These are phyloP conservation scores for Neurospora pannonica DNA, from an alignment of 495 filamentous ascomycete genomes.

Conservation along the genomic window DNA sequence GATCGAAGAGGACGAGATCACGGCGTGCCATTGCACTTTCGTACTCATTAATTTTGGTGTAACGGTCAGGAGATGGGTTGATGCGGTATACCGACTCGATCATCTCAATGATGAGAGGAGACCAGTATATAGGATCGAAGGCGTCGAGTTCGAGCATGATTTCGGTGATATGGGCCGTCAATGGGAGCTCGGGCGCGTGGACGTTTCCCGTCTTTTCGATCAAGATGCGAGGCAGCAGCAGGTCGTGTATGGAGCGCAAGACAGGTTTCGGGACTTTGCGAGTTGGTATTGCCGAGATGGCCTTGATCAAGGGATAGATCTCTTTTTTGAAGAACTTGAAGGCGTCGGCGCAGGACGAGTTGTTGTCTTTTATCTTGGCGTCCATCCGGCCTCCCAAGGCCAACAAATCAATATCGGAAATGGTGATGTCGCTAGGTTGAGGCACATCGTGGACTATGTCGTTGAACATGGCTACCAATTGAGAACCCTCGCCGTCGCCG, in stretches of 20 bases:
- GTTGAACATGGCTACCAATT: conserved; percentile 7
- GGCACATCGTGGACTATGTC: conserved; percentile 13
- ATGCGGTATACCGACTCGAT: conserved; percentile 22
- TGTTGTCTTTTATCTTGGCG: neutral
- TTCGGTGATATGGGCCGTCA: conserved; percentile 30
- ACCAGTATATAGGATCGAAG: conserved; percentile 23
- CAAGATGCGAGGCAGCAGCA: neutral
- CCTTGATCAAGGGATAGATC: conserved; percentile 21
- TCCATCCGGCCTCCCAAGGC: neutral
- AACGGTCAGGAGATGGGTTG: conserved; percentile 13
- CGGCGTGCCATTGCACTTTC: conserved; percentile 19
- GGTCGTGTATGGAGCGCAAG: neutral
- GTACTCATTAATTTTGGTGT: conserved; percentile 11
- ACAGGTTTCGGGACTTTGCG: neutral
- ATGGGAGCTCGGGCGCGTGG: conserved; percentile 24
- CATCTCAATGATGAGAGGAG: conserved; percentile 22
- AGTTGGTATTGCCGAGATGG: neutral
- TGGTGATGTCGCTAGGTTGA: neutral
- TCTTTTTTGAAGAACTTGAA: conserved; percentile 32
- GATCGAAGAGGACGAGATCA: conserved; percentile 27
- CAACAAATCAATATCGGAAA: neutral
- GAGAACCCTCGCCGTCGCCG: neutral
- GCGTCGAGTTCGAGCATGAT: conserved; percentile 24
- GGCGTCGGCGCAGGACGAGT: conserved; percentile 10
- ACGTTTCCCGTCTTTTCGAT: conserved; percentile 25